Percentiles rank a stretch among this genome's conserved stretches.
phyloP scores from a whole-genome alignment of 352 stramenopile species.

The Phytophthora sp. region DNA sequence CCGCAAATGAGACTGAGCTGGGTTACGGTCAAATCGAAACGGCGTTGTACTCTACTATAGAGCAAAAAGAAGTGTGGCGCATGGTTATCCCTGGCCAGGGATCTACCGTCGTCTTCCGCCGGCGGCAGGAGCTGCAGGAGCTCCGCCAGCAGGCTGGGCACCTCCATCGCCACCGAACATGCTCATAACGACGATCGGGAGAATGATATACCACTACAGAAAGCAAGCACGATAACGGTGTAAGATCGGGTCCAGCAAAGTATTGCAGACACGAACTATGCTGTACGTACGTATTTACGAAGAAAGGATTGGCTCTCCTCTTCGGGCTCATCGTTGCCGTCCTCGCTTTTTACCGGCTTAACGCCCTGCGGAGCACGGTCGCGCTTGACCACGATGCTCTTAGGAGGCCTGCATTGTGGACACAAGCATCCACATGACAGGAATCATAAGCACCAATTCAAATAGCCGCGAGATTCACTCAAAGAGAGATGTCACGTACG shows the following conservation, averaged over 20 bases:
- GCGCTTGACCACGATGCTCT: slow-evolving; percentile 64
- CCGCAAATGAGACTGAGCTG: slow-evolving; percentile 2
- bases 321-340: slow-evolving; percentile 55
- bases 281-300: slow-evolving; percentile 79
- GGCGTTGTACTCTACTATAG: too few relatives aligned
- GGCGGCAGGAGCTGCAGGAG: slow-evolving; percentile 28
- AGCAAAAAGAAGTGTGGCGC: neutral
- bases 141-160: slow-evolving; percentile 43
- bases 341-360: slow-evolving; percentile 71
- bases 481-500: slow-evolving; percentile 42
- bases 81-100: slow-evolving; percentile 9
- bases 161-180: slow-evolving; percentile 66
- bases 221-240: slow-evolving; percentile 10
- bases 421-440: neutral
- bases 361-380: slow-evolving; percentile 74
- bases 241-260: slow-evolving; percentile 3
- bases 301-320: slow-evolving; percentile 84
- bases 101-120: slow-evolving; percentile 44
- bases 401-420: slow-evolving; percentile 51
- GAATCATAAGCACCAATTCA: neutral
- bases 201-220: slow-evolving; percentile 84
- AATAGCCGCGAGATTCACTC: neutral
- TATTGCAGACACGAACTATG: neutral
- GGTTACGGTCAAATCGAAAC: neutral
- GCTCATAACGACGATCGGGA: slow-evolving; percentile 80